Percentiles rank a stretch among this genome's conserved stretches.
Conservation (phyloP, 768 basidiomycete species). For the Boletus insuetus region DNA sequence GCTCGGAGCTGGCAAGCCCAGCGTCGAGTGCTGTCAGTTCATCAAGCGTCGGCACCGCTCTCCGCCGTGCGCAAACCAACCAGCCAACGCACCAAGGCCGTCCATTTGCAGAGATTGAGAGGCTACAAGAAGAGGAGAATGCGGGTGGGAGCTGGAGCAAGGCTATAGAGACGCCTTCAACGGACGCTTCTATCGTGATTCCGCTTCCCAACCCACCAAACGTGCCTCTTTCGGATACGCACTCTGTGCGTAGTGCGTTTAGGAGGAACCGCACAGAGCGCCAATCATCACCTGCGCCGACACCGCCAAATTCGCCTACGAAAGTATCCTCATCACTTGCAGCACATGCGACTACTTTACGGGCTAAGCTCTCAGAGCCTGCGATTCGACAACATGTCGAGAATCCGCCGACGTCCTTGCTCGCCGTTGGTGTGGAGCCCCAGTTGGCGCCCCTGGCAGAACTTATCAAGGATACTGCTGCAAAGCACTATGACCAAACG, state of each 20-base stretch:
- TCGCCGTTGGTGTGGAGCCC: constrained; percentile 10
- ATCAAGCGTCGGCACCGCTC: constrained; percentile 22
- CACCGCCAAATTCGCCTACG: constrained; percentile 13
- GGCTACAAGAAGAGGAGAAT: constrained; percentile 13
- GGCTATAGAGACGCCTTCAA: constrained; percentile 12
- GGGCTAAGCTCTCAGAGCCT: constrained; percentile 19
- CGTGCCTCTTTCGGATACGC: constrained; percentile 2
- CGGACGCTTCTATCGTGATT: constrained; percentile 25
- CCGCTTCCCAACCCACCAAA: constrained; percentile 21
- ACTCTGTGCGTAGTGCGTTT: constrained; percentile 26
- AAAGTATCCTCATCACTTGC: neutral
- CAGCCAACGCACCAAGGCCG: constrained; percentile 7
- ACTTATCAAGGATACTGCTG: constrained; percentile 35
- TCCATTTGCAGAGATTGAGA: constrained; percentile 26
- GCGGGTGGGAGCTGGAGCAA: neutral
- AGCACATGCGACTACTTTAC: constrained; percentile 5
- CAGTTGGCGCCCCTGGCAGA: constrained; percentile 29
- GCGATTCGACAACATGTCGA: constrained; percentile 19
- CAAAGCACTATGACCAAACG: constrained; percentile 36
- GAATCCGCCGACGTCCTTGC: constrained; percentile 10
- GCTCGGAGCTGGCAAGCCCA: constrained; percentile 19
- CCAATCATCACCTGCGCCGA: neutral
- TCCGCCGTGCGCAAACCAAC: constrained; percentile 23
- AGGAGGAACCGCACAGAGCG: constrained; percentile 2
- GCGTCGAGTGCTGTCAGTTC: constrained; percentile 18